A percentile compares a stretch with the other conserved stretches of the same genome.
phyloP scores from a whole-genome alignment of 306 rosid species.

The Prunus davidiana region DNA sequence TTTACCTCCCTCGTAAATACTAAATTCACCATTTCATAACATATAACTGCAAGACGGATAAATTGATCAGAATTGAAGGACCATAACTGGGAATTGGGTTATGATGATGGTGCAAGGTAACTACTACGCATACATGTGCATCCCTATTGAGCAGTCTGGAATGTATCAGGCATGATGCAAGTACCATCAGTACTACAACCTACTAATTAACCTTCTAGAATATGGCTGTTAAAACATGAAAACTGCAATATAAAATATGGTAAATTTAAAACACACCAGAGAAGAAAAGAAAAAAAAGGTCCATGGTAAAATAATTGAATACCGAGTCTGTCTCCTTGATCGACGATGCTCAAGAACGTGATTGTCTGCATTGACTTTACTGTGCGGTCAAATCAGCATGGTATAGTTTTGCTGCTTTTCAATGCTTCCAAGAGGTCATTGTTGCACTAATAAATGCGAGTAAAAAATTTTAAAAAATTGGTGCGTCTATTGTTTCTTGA shows the following conservation, averaged over 20 bases:
- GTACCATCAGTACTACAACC: not conserved
- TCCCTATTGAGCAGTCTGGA: not conserved
- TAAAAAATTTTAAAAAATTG: not conserved
- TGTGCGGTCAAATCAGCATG: not conserved
- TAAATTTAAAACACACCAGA: not conserved
- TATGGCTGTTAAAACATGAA: not conserved
- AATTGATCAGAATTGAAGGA: not conserved
- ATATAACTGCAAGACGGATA: too few relatives aligned
- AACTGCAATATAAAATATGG: not conserved
- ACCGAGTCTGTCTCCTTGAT: not conserved
- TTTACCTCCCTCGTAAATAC: too few relatives aligned
- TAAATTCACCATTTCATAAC: too few relatives aligned
- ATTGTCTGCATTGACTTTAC: not conserved
- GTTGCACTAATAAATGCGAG: not conserved
- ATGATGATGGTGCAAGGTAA: not conserved
- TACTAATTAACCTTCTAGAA: not conserved
- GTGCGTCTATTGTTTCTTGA: not conserved
- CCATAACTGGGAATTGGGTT: not conserved
- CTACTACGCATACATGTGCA: not conserved
- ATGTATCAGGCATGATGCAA: not conserved
- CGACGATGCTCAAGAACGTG: not conserved
- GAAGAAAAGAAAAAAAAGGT: not conserved
- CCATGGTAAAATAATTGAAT: not conserved
- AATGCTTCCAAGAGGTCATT: not conserved
- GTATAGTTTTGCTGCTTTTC: not conserved